phyloP scores from a whole-genome alignment of 2,329 filamentous ascomycete genomes.

The Talaromyces islandicus region DNA sequence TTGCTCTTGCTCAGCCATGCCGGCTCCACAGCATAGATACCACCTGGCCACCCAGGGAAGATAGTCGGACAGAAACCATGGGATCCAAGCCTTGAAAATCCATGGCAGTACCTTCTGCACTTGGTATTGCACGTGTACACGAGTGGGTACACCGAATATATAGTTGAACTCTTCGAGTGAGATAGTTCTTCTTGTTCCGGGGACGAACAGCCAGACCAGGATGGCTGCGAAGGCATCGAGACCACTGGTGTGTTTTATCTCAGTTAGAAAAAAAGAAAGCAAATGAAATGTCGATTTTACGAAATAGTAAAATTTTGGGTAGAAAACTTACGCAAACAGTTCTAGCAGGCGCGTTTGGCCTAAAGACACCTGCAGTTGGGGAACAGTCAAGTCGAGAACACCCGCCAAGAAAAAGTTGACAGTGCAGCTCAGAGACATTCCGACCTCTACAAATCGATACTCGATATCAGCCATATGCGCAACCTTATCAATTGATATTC shows the following conservation, averaged over 20 bases:
- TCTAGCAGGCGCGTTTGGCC: constrained; percentile 10
- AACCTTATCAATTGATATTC: too few species aligned
- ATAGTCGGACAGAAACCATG: constrained; percentile 5
- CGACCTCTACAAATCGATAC: constrained; percentile 5
- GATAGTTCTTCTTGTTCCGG: constrained; percentile 9
- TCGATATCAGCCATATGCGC: not conserved
- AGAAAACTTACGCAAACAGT: constrained; percentile 12
- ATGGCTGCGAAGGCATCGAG: constrained; percentile 11
- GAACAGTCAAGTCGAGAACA: constrained; percentile 9
- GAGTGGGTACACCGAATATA: constrained; percentile 32
- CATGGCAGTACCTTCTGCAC: constrained; percentile 28
- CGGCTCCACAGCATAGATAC: constrained; percentile 8
- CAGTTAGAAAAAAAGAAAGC: not conserved
- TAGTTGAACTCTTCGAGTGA: constrained; percentile 45
- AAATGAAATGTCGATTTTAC: too few species aligned
- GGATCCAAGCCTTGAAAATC: constrained; percentile 25
- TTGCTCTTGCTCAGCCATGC: not conserved
- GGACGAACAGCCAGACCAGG: constrained; percentile 15
- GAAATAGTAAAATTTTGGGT: not conserved
- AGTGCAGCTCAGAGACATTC: constrained; percentile 11
- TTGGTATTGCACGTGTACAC: constrained; percentile 29
- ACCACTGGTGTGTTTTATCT: not conserved
- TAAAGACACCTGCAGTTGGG: constrained; percentile 3
- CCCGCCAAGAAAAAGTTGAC: constrained; percentile 11
- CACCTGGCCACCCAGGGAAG: constrained; percentile 5